Evolutionary conservation across 2,329 filamentous ascomycete genomes (phyloP), one percentile per base, ranked within the genome.

Genomic region (Sclerotinia borealis): DNA sequence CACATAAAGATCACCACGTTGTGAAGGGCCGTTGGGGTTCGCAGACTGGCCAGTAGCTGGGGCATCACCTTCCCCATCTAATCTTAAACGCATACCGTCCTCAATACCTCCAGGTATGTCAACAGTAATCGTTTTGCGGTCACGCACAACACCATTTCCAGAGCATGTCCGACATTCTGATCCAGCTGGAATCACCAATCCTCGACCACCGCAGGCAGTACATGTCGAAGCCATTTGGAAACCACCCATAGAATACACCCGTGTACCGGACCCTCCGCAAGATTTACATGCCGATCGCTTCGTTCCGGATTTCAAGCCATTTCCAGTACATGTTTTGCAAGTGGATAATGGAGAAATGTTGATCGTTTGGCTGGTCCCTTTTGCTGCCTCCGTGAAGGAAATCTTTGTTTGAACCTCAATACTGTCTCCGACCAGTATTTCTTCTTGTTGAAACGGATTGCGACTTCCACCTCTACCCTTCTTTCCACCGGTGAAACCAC

Each of bases 211-310:
- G 75, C 95, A 99, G 41, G 85, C 79, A 25, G 84, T 82, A 76
- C 95, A 99, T 1, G 92, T 96, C 66, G 91, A 91, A 5, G 91
- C 91, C 88, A 99, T 93, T 79, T 98, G 93, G 79, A 99, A 98
- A 29, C 92, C 93, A 61, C 92, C 92, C 84, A 97, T 90, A 73
- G 92, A 89, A 76, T 96, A 92, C 55, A 98, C 88, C 63, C 91
- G 83, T 43, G 90, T 91, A 58, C 95, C 95, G 1, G 92, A 92
- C 19, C 95, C 95, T 66, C 90, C 88, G 75, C 95, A 99, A 60
- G 84, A 80, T 74, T 86, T 87, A 77, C 95, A 99, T 66, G 86
- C 80, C 29, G 85, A 80, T 70, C 87, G 83, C 76, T 90, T 86
- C 15, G 88, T 84, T 13, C 93, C 93, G 64, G 86, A 77, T 80